phyloP scores from a whole-genome alignment of 1,284 basidiomycete species.

The Jaminaea rosea region DNA sequence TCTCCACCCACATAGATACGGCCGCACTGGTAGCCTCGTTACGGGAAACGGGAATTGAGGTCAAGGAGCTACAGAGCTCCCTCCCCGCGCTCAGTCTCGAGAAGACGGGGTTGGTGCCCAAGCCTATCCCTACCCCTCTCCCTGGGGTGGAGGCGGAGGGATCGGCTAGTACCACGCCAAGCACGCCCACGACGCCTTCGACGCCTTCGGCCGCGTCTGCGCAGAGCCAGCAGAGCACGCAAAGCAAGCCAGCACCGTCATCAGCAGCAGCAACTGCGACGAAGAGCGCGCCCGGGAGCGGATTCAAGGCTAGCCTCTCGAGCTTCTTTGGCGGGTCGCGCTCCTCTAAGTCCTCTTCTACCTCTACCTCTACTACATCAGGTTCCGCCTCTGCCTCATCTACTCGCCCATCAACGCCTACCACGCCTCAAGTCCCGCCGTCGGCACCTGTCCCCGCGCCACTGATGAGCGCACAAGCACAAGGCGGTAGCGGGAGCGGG shows the following conservation, averaged over 20 bases:
- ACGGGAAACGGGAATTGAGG: slow-evolving; percentile 35
- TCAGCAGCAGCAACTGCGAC: background rate
- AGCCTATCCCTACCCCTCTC: background rate
- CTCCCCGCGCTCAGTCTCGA: slow-evolving; percentile 20
- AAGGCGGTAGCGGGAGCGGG: background rate
- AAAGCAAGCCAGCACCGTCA: background rate
- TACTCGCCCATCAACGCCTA: background rate
- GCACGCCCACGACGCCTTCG: background rate
- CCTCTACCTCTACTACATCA: background rate
- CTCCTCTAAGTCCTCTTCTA: background rate
- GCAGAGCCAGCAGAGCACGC: too few relatives aligned
- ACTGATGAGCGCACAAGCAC: background rate
- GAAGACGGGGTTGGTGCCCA: background rate
- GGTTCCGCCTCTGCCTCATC: background rate
- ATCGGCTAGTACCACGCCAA: background rate
- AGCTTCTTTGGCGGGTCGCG: background rate
- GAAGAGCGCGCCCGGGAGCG: background rate
- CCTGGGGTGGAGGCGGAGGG: background rate
- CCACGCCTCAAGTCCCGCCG: background rate
- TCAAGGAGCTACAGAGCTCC: slow-evolving; percentile 33
- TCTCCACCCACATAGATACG: slow-evolving; percentile 26
- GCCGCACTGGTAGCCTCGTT: slow-evolving; percentile 37
- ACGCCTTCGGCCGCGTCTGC: too few relatives aligned
- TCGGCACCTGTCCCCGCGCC: background rate
- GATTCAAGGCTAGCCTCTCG: background rate